Base-by-base conservation (phyloP, 2,329 filamentous ascomycete genomes). In the Magnaporthiopsis rhizophila region DNA sequence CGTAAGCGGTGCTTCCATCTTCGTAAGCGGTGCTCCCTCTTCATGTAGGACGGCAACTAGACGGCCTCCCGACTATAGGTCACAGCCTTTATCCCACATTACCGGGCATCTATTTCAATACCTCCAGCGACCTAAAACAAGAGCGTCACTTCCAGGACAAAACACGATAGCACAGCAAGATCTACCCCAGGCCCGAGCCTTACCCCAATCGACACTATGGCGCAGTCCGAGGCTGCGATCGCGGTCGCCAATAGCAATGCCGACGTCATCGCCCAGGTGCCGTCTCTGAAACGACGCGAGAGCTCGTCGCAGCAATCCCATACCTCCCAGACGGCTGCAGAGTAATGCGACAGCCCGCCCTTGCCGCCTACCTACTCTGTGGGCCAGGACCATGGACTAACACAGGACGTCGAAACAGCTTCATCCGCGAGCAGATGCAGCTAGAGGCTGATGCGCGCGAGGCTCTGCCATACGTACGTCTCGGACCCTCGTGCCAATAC, bases 391-490 rank as follows among this genome's bases (percentile, higher is more conserved):
- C 30, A n/a, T 58, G 63, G 8, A 62, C 12, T 26, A 34, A 64
- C 26, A 18, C 36, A 18, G 13, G 36, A 38, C 4, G 9, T 18
- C 4, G 3, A 1, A 13, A 6, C 64, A 94, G 90, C 34, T 98
- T 96, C 74, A 92, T 99, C 69, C 87, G 91, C 70, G 88, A 87
- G 64, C 95, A 99, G 74, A 88, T 97, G 72, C 87, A 89, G 69
- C 88, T 99, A 63, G 95, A 99, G 78, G 91, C 91, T 26, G 95
- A 99, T 78, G 95, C 95, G 60, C 92, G 93, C 70, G 94, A 99
- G 81, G 91, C 91, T 66, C 84, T 99, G 8, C 95, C 95, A 69
- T 99, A 97, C 74, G 92, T 96, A 79, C 71, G 86, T 71, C 8
- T 32, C 53, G 15, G 32, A 58, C 21, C 8, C 2, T 13, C 45